Conservation (phyloP, 2,329 filamentous ascomycete species). For the Biscogniauxia marginata region DNA sequence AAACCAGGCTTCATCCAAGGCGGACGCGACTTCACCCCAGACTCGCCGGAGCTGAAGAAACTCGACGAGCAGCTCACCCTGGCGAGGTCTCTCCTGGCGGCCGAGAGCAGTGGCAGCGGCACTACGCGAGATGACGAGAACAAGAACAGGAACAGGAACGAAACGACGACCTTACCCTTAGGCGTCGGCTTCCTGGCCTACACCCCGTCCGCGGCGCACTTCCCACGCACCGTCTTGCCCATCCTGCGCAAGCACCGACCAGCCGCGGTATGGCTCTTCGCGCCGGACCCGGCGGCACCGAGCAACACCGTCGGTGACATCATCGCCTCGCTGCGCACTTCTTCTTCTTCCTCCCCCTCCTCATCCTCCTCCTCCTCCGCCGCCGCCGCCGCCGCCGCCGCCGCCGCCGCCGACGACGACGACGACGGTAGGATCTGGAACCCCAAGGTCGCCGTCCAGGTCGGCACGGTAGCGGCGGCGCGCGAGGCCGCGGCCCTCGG, state of each 20-base stretch:
- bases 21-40: constrained; percentile 33
- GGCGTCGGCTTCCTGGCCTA: constrained; percentile 64
- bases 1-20: constrained; percentile 33
- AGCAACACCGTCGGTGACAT: constrained; percentile 21
- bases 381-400: too few species aligned
- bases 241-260: constrained; percentile 53
- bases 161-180: constrained; percentile 42
- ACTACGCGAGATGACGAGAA: too few species aligned
- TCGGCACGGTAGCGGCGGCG: constrained; percentile 48
- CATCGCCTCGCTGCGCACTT: constrained; percentile 15
- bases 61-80: constrained; percentile 34
- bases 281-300: constrained; percentile 42
- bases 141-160: constrained; percentile 18
- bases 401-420: too few species aligned
- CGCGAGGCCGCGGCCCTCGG: constrained; percentile 36
- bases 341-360: not conserved
- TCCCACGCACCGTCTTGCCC: constrained; percentile 45
- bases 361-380: too few species aligned
- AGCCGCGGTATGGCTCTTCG: constrained; percentile 66
- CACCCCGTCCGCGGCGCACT: constrained; percentile 39
- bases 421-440: too few species aligned
- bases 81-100: constrained; percentile 27
- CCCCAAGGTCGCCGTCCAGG: constrained; percentile 49
- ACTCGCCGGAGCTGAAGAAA: constrained; percentile 25
- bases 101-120: too few species aligned